Evolutionary conservation across 345 rosid genomes (phyloP).

Genomic region (Syzygium grande): DNA sequence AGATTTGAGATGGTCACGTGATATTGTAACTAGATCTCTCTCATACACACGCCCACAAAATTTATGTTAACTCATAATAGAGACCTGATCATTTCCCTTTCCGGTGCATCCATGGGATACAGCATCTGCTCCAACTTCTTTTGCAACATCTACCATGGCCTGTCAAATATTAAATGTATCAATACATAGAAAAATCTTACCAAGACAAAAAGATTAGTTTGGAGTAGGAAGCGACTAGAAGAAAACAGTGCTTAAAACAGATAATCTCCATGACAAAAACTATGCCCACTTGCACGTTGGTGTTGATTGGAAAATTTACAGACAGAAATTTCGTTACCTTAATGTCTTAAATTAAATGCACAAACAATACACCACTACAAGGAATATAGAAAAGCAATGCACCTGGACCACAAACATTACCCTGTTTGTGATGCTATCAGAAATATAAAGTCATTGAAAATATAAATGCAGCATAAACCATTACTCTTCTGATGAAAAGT

Average conservation of each 20-base stretch:
- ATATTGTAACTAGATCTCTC: neutral
- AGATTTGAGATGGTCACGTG: neutral
- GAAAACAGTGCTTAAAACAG: neutral
- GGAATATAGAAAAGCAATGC: neutral
- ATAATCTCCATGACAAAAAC: neutral
- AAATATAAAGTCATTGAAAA: neutral
- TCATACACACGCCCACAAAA: neutral
- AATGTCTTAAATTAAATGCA: neutral
- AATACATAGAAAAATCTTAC: neutral
- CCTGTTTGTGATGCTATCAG: neutral
- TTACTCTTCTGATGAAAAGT: neutral
- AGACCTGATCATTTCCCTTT: conserved; percentile 98
- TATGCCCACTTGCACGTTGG: neutral
- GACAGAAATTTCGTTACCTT: neutral
- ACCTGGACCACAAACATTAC: neutral
- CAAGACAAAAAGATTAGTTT: neutral
- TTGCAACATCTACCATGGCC: conserved; percentile 99
- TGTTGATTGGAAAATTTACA: neutral
- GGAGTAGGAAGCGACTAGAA: neutral
- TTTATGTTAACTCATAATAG: neutral
- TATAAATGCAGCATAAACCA: neutral
- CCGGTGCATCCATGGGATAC: conserved; percentile 98
- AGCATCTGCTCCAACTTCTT: conserved; percentile 96
- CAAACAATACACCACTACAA: neutral
- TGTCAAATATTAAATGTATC: conserved; percentile 11